phyloP scores from a whole-genome alignment of 2,329 filamentous ascomycete genomes.

The Canariomyces notabilis region DNA sequence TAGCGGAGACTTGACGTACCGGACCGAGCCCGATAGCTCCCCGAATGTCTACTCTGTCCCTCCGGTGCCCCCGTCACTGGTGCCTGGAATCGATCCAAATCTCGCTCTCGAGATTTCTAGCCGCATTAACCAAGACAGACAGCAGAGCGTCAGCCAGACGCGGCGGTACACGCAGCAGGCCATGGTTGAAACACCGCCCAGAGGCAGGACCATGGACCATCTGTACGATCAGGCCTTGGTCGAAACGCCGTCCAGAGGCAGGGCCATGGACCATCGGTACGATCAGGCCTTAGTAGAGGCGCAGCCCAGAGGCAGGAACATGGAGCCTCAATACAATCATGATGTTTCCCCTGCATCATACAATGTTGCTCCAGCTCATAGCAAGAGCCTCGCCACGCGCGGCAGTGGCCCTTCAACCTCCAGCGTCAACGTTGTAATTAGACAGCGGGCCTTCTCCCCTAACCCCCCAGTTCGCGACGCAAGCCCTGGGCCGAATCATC shows the following conservation, averaged over 20 bases:
- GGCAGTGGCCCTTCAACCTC: constrained; percentile 30
- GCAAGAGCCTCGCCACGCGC: constrained; percentile 40
- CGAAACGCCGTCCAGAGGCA: constrained; percentile 39
- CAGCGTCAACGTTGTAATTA: constrained; percentile 31
- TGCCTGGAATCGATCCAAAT: constrained; percentile 55
- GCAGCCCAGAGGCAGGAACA: constrained; percentile 39
- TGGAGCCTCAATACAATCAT: constrained; percentile 30
- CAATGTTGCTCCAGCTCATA: constrained; percentile 35
- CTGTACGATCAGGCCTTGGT: constrained; percentile 32
- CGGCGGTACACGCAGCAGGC: constrained; percentile 41
- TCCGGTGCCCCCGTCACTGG: constrained; percentile 51
- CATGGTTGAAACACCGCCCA: constrained; percentile 35
- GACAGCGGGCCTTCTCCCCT: constrained; percentile 41
- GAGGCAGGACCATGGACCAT: constrained; percentile 40
- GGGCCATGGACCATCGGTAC: too few species aligned
- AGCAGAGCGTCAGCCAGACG: constrained; percentile 32
- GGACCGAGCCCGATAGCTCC: constrained; percentile 35
- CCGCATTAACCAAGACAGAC: constrained; percentile 52
- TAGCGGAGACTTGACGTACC: constrained; percentile 30
- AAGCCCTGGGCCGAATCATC: constrained; percentile 31
- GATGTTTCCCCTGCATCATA: constrained; percentile 30
- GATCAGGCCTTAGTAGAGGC: constrained; percentile 34
- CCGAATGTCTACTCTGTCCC: constrained; percentile 38
- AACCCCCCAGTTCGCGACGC: constrained; percentile 30
- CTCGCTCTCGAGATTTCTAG: constrained; percentile 54